phyloP scores from a whole-genome alignment of 2,329 filamentous ascomycete genomes.

The Metarhizium anisopliae region DNA sequence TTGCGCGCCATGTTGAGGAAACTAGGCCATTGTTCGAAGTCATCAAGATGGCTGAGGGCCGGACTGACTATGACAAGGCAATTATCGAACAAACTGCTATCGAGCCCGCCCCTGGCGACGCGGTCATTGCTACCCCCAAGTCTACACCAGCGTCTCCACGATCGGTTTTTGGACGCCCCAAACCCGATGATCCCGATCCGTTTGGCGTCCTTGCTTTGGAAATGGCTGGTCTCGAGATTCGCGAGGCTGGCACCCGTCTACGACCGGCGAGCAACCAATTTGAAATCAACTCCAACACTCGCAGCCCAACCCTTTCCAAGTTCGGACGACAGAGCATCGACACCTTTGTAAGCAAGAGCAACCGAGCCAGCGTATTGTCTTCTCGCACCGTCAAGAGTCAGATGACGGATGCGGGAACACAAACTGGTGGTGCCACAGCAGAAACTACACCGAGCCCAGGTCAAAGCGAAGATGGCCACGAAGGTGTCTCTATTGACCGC shows the following conservation, averaged over 20 bases:
- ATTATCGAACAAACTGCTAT: slow-evolving; percentile 55
- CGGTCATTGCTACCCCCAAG: slow-evolving; percentile 40
- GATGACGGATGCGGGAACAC: slow-evolving; percentile 60
- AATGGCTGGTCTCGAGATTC: slow-evolving; percentile 79
- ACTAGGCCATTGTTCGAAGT: slow-evolving; percentile 63
- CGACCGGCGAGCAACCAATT: slow-evolving; percentile 73
- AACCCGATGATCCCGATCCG: slow-evolving; percentile 76
- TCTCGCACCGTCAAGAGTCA: slow-evolving; percentile 59
- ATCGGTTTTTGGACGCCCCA: slow-evolving; percentile 67
- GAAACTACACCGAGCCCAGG: slow-evolving; percentile 46
- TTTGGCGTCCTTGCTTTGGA: slow-evolving; percentile 88
- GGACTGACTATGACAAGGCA: slow-evolving; percentile 61
- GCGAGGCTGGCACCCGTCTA: slow-evolving; percentile 67
- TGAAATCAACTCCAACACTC: slow-evolving; percentile 68
- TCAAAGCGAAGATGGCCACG: slow-evolving; percentile 43
- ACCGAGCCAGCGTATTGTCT: slow-evolving; percentile 68
- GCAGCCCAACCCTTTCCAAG: slow-evolving; percentile 58
- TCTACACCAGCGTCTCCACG: slow-evolving; percentile 26
- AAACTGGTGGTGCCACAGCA: slow-evolving; percentile 41
- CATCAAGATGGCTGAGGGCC: slow-evolving; percentile 79
- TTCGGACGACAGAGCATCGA: slow-evolving; percentile 61
- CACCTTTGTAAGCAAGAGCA: slow-evolving; percentile 48
- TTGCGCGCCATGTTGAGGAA: slow-evolving; percentile 45
- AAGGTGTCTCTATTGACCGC: slow-evolving; percentile 31
- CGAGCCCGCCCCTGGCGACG: slow-evolving; percentile 70